Evolutionary conservation across 1,284 basidiomycete genomes (phyloP).

Genomic region (Agroathelia rolfsii): DNA sequence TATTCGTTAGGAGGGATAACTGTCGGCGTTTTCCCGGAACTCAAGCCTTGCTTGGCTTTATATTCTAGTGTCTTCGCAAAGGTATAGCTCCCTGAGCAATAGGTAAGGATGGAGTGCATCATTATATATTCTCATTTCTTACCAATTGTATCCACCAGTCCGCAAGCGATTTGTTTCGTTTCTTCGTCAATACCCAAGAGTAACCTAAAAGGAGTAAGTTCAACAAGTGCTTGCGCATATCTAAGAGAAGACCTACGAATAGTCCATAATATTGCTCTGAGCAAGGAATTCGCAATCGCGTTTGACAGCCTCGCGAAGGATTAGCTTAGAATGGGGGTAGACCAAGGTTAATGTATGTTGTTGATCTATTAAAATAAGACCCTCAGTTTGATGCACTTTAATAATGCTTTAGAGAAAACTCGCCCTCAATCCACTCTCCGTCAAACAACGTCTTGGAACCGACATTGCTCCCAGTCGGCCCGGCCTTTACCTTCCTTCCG

Average conservation of each 20-base stretch:
- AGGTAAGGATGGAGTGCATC: no score
- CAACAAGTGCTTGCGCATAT: background rate
- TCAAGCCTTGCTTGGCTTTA: slow-evolving; percentile 64
- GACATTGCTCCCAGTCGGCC: slow-evolving; percentile 17
- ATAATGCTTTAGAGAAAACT: slow-evolving; percentile 10
- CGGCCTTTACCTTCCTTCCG: slow-evolving; percentile 51
- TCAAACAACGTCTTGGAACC: slow-evolving; percentile 58
- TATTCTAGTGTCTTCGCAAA: slow-evolving; percentile 72
- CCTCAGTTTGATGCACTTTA: background rate
- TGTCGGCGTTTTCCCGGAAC: slow-evolving; percentile 57
- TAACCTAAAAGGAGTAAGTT: slow-evolving; percentile 28
- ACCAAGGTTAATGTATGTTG: slow-evolving; percentile 54
- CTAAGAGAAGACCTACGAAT: slow-evolving; percentile 40
- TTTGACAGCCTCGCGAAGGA: slow-evolving; percentile 57
- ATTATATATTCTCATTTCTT: slow-evolving; percentile 7
- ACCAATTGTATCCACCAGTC: slow-evolving; percentile 76
- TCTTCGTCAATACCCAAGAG: slow-evolving; percentile 59
- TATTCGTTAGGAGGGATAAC: slow-evolving; percentile 66
- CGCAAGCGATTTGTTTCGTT: slow-evolving; percentile 57
- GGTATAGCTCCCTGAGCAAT: slow-evolving; percentile 50
- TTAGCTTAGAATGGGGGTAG: slow-evolving; percentile 58
- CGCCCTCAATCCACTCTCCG: slow-evolving; percentile 74
- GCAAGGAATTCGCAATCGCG: slow-evolving; percentile 65
- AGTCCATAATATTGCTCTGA: slow-evolving; percentile 75
- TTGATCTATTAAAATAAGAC: slow-evolving; percentile 35